These are phyloP conservation scores for Alternaria sp. DNA, from an alignment of 2,329 filamentous ascomycete species.

Conservation along the genomic window DNA sequence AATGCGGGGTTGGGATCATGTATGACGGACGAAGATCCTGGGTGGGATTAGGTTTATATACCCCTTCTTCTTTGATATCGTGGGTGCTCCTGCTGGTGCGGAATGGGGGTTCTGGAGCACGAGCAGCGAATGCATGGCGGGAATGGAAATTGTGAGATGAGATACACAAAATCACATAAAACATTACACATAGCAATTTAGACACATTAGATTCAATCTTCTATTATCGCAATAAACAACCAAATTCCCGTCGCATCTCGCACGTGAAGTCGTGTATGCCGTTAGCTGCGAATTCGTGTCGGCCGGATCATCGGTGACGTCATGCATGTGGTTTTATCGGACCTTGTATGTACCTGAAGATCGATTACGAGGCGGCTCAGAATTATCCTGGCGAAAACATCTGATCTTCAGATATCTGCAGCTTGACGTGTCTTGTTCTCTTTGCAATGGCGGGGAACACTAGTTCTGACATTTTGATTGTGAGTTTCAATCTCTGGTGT, in stretches of 20 bases:
- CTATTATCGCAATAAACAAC: too few relatives aligned
- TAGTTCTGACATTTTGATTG: constrained; percentile 63
- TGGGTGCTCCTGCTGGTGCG: neutral
- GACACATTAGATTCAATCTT: too few relatives aligned
- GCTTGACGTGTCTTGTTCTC: neutral
- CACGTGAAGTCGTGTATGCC: neutral
- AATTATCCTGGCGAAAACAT: neutral
- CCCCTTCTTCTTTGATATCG: neutral
- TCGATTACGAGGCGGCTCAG: neutral
- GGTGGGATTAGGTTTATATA: constrained; percentile 3
- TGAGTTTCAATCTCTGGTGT: too few relatives aligned
- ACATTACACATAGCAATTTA: too few relatives aligned
- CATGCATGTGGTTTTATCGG: neutral
- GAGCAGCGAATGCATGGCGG: too few relatives aligned
- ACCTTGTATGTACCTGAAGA: neutral
- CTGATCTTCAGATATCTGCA: too few relatives aligned
- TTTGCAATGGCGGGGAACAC: constrained; percentile 49
- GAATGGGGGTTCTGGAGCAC: too few relatives aligned
- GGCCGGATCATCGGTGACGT: constrained; percentile 1
- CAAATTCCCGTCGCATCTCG: too few relatives aligned
- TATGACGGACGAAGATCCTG: neutral
- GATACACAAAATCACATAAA: neutral
- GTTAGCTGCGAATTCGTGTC: neutral
- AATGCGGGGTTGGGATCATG: neutral
- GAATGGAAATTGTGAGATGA: neutral